phyloP scores from a whole-genome alignment of 176 grass and related monocot genomes.

The Carex scoparia region DNA sequence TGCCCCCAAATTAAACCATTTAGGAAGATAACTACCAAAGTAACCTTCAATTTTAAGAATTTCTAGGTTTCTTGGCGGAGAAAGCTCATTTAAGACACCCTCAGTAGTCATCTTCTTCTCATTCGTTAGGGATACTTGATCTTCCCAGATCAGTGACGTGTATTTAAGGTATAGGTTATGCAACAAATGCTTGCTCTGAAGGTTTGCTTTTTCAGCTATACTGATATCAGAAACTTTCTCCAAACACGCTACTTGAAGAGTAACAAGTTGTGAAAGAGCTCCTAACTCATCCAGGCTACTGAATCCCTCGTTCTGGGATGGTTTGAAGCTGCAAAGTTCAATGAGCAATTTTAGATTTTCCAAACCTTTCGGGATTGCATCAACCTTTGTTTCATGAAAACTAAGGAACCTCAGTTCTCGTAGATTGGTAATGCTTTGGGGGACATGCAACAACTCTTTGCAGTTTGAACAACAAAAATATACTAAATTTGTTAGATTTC shows the following conservation, averaged over 20 bases:
- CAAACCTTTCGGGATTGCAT: background rate
- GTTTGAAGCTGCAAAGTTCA: no score
- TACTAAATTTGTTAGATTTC: background rate
- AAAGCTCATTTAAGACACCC: slow-evolving; percentile 5
- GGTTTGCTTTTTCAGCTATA: background rate
- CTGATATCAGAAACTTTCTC: background rate
- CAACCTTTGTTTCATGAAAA: background rate
- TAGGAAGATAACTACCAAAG: background rate
- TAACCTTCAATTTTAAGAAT: background rate
- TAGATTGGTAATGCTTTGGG: background rate
- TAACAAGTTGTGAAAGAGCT: background rate
- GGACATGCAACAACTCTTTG: background rate
- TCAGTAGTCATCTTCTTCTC: background rate
- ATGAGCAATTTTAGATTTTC: background rate
- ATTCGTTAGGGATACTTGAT: no score
- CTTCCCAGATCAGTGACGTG: background rate
- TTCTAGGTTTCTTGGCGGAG: background rate
- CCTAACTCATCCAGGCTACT: background rate
- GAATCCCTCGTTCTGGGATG: no score
- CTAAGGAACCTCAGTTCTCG: background rate
- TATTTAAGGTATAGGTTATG: background rate
- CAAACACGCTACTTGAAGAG: background rate
- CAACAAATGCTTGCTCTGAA: background rate
- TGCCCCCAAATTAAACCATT: background rate
- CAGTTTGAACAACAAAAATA: background rate